Conservation (phyloP, 495 filamentous ascomycete genomes). For the Saxophila tyrrhenica region DNA sequence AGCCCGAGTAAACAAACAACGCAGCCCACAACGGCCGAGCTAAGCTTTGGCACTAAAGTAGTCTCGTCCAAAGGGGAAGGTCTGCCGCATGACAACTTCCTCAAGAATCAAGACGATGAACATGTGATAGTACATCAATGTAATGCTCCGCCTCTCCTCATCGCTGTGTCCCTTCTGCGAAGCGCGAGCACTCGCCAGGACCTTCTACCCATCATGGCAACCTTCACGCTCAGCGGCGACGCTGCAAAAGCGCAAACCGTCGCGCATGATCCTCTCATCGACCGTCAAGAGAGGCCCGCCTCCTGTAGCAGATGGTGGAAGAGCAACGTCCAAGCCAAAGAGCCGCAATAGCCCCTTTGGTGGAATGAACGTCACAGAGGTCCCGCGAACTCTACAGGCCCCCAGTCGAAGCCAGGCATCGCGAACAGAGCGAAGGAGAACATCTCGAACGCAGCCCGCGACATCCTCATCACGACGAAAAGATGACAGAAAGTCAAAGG, state of each 20-base stretch:
- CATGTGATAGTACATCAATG: not conserved
- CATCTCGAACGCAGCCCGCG: constrained; percentile 23
- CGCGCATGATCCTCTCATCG: constrained; percentile 72
- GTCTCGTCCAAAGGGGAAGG: not conserved
- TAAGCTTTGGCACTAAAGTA: not conserved
- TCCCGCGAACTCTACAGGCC: constrained; percentile 29
- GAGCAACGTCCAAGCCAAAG: constrained; percentile 36
- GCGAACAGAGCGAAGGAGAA: constrained; percentile 22
- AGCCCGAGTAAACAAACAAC: constrained; percentile 1
- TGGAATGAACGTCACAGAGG: constrained; percentile 65
- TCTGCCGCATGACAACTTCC: not conserved
- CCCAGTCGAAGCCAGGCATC: constrained; percentile 6
- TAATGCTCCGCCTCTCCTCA: constrained; percentile 11
- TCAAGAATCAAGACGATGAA: not conserved
- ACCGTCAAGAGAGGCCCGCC: constrained; percentile 35
- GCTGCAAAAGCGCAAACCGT: constrained; percentile 39
- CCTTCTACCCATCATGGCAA: constrained; percentile 9
- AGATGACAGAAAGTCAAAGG: constrained; percentile 16
- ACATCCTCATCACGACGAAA: constrained; percentile 15
- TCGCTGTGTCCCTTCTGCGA: constrained; percentile 29
- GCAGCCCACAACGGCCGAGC: not conserved
- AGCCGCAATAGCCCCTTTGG: constrained; percentile 53
- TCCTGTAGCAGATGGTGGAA: constrained; percentile 22
- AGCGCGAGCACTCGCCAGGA: constrained; percentile 13
- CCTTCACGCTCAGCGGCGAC: constrained; percentile 21